These are phyloP conservation scores for Leishmania tropica DNA, from an alignment of 208 protist genomes.

Conservation along the genomic window DNA sequence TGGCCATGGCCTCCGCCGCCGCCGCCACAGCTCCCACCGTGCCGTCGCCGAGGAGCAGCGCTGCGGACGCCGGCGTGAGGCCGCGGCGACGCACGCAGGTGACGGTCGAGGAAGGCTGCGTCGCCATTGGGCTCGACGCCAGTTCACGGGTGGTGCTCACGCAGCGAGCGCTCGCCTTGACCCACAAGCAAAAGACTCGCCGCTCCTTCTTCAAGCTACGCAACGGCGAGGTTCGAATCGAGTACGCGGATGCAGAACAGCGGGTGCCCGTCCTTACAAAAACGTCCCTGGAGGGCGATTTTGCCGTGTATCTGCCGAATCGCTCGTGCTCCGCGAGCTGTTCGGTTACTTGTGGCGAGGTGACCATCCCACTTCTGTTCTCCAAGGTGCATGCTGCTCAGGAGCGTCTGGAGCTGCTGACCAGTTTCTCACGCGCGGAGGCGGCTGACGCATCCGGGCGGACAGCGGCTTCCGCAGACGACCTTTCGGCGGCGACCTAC, in stretches of 20 bases:
- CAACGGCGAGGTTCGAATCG: conserved; percentile 24
- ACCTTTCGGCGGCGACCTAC: conserved; percentile 1
- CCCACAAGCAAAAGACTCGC: conserved; percentile 19
- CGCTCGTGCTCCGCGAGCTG: conserved; percentile 30
- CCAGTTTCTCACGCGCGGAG: not conserved
- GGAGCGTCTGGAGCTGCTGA: conserved; percentile 29
- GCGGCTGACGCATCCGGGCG: not conserved
- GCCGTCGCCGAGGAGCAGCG: not conserved
- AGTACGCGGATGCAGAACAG: conserved; percentile 24
- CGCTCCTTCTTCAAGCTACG: conserved; percentile 24
- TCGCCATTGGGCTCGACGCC: conserved; percentile 19
- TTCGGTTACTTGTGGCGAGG: conserved; percentile 34
- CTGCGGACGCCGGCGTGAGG: not conserved
- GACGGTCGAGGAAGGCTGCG: conserved; percentile 25
- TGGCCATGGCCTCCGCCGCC: not conserved
- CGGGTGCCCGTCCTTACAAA: conserved; percentile 28
- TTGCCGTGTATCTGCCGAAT: conserved; percentile 22
- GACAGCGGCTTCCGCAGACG: not conserved
- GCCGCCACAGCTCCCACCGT: not conserved
- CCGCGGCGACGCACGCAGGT: conserved; percentile 18
- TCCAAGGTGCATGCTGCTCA: conserved; percentile 17
- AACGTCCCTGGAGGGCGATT: conserved; percentile 25
- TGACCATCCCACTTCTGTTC: conserved; percentile 26
- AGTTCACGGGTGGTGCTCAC: conserved; percentile 10
- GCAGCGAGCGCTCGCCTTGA: conserved; percentile 19